A percentile compares a stretch with the other conserved stretches of the same genome.
Evolutionary conservation across 2,329 filamentous ascomycete species (phyloP).

Genomic region (Monilinia aucupariae): DNA sequence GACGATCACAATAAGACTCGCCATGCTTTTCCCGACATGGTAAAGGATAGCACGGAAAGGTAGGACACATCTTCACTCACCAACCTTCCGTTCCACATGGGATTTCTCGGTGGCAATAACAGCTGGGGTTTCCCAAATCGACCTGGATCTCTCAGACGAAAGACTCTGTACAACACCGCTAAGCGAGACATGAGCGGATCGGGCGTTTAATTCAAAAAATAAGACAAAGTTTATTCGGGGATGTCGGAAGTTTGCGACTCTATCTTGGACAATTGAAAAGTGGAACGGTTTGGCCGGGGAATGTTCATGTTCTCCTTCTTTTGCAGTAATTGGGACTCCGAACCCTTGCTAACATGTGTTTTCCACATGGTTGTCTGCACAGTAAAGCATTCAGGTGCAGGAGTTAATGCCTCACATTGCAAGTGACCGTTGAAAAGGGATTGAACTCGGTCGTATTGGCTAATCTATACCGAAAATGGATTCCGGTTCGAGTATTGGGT

Average conservation of each 20-base stretch:
- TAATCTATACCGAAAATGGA: not conserved
- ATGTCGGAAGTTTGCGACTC: constrained; percentile 1
- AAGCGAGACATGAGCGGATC: constrained; percentile 8
- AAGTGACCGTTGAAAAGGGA: not conserved
- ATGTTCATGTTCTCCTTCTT: not conserved
- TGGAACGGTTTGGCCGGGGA: not conserved
- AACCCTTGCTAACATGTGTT: constrained; percentile 10
- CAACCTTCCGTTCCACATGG: constrained; percentile 7
- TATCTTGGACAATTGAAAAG: constrained; percentile 1
- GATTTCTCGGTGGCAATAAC: not conserved
- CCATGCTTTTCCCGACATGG: not conserved
- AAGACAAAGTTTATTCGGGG: constrained; percentile 11
- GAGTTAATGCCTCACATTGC: constrained; percentile 5
- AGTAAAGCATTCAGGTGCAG: constrained; percentile 3
- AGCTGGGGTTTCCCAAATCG: not conserved
- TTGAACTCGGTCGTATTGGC: not conserved
- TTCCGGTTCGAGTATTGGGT: not conserved
- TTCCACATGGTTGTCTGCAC: constrained; percentile 11
- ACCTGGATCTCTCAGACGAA: not conserved
- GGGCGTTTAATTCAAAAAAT: constrained; percentile 14
- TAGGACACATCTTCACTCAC: constrained; percentile 4
- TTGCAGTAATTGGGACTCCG: constrained; percentile 1
- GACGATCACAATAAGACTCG: constrained; percentile 11
- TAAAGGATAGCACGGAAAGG: not conserved
- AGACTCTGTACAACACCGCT: not conserved